Evolutionary conservation across 1,139 yeast genomes (phyloP), one percentile per base, ranked within the genome.

Genomic region (Hemisphaericaspora xylofermentans): DNA sequence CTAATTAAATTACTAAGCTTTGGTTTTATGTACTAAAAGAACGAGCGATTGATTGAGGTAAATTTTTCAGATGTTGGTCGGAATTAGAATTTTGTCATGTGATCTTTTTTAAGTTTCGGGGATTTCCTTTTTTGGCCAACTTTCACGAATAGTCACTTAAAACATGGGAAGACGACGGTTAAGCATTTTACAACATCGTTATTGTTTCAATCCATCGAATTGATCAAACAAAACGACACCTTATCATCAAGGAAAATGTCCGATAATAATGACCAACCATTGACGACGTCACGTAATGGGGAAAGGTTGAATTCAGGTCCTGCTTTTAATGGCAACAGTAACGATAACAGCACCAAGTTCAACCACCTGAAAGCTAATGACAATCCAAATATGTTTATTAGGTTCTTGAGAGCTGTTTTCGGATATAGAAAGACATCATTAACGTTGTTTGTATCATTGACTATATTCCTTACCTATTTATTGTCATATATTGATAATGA

Each of bases 341-440:
- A 17, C 21, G 26, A 21, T 31, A 29, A 28, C 32, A 26, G 33
- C 35, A 27, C 10, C 40, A 30, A 18, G 13, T 6, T 10, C 9
- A 32, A 33, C 27, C 7, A 32, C 4, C 10, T 9, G 26, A 32
- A 25, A n/a, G 6, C 13, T 16, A 17, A 25, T 4, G 13, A 35
- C 10, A 14, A 30, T 30, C 61, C 68, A 13, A 65, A 67, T 36
- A 42, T 61, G 18, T 40, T 71, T 36, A 57, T 58, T 16, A 54
- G 63, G 28, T 54, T 51, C 19, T 24, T 66, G 21, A 53, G 75
- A 40, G 58, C 71, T 18, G 57, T 69, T 3, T 79, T 80, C 58
- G 82, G 83, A 4, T 80, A 80, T 60, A 63, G 86, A 47, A 80
- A 80, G 60, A 80, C 85, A 0, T 67, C 84, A 1, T 61, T 80